A percentile compares a stretch with the other conserved stretches of the same genome.
Conservation (phyloP, 306 rosid species). For the Nissolia schottii region DNA sequence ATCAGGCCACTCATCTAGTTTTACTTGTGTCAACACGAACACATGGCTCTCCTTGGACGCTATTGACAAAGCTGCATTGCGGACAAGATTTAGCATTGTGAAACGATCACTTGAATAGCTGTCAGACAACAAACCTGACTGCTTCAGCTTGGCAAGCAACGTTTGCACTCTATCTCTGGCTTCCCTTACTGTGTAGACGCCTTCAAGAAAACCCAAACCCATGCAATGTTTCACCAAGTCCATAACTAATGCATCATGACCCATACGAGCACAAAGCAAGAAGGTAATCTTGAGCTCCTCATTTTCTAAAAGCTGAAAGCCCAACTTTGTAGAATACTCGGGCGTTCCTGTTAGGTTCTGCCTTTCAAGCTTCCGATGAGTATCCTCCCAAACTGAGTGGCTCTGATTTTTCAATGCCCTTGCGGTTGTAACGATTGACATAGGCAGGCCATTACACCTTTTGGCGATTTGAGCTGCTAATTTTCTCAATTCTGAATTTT, state of each 20-base stretch:
- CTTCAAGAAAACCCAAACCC: slow-evolving; percentile 25
- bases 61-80: slow-evolving; percentile 13
- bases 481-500: neutral
- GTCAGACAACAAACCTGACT: slow-evolving; percentile 2
- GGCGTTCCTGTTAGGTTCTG: no score
- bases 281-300: slow-evolving; percentile 18
- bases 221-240: slow-evolving; percentile 19
- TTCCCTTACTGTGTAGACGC: neutral
- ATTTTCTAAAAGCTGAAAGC: neutral
- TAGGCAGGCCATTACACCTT: neutral
- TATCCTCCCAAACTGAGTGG: neutral
- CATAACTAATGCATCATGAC: neutral
- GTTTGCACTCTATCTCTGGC: neutral
- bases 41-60: neutral
- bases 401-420: neutral
- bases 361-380: neutral
- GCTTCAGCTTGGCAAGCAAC: neutral
- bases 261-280: slow-evolving; percentile 24
- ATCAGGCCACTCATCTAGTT: slow-evolving; percentile 21
- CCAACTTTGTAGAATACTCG: neutral
- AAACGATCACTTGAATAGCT: slow-evolving; percentile 4
- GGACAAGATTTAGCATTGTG: slow-evolving; percentile 13
- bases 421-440: neutral
- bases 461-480: neutral
- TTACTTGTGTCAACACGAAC: neutral